Base-by-base conservation (phyloP, 2,329 filamentous ascomycete genomes). In the Fulvia fulva region DNA sequence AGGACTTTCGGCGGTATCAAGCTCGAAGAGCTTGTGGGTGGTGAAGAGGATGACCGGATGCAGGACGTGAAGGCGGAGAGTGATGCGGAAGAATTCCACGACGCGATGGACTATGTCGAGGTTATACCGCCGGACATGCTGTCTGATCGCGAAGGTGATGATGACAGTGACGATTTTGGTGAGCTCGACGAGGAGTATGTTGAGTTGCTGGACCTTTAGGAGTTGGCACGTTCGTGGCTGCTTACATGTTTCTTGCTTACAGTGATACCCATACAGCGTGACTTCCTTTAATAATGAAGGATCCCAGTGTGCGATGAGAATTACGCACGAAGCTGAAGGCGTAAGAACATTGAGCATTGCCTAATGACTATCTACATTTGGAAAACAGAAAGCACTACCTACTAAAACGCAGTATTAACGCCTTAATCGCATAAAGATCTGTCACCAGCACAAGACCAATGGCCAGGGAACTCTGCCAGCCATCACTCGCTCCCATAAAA, bases 1-100 rank as follows among this genome's bases (percentile, higher is more conserved):
- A 51, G n/a, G 22, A 56, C 54, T 8, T 56, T 56, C 22, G 53
- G 53, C 9, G 23, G 21, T 25, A 41, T 41, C 37, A 41, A 41
- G 37, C 16, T 41, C 14, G 37, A 41, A 7, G 37, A 41, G 37
- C n/a, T 41, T 16, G 37, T 41, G 19, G 44, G 21, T 25, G 22
- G 6, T 25, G 22, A 25, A 5, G 25, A 23, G 1, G 44, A 47
- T 12, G 25, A 47, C 9, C 25, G n/a, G 44, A 28, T 5, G 4
- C 44, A 4, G 44, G 44, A 47, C 5, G 9, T 47, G 5, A 12
- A 47, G 19, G 8, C n/a, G 2, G 44, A 3, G 5, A 12, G 25
- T 25, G 21, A 47, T 12, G 16, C 3, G 2, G 44, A 47, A 9
- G 44, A 47, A 21, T 14, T 25, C 16, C 25, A 25, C 19, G 21